Conservation (phyloP, 768 basidiomycete species). For the Heimioporus sp. region DNA sequence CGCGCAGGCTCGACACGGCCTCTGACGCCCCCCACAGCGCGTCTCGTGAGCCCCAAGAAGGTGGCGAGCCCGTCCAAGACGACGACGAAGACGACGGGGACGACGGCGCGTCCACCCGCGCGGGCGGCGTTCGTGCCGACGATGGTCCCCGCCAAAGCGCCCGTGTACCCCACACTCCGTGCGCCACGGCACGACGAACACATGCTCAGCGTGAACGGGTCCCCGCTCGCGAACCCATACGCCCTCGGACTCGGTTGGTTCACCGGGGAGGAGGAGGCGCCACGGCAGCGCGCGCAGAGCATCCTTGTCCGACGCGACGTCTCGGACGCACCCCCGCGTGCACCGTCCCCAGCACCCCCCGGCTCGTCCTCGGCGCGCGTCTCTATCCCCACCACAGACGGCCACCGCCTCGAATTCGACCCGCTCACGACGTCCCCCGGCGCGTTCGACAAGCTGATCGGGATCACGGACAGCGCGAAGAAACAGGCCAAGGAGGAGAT, state of each 20-base stretch:
- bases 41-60: constrained; percentile 34
- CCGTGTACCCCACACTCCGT: constrained; percentile 48
- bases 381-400: constrained; percentile 78
- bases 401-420: constrained; percentile 82
- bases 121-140: constrained; percentile 70
- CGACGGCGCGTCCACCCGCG: constrained; percentile 32
- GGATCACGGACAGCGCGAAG: constrained; percentile 79
- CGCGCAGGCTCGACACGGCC: not conserved
- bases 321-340: not conserved
- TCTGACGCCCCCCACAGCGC: constrained; percentile 32
- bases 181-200: constrained; percentile 72
- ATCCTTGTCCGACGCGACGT: constrained; percentile 42
- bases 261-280: constrained; percentile 30
- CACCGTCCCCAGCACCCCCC: constrained; percentile 3
- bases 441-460: constrained; percentile 71
- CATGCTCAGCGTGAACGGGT: constrained; percentile 81
- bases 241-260: constrained; percentile 64
- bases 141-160: constrained; percentile 45
- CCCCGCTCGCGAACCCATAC: constrained; percentile 78
- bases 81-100: not conserved
- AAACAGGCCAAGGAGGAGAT: constrained; percentile 79
- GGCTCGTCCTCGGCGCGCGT: constrained; percentile 55
- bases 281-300: constrained; percentile 47
- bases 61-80: no score
- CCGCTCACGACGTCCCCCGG: constrained; percentile 72